Base-by-base conservation (phyloP, 306 rosid genomes). In the Quercus glauca region DNA sequence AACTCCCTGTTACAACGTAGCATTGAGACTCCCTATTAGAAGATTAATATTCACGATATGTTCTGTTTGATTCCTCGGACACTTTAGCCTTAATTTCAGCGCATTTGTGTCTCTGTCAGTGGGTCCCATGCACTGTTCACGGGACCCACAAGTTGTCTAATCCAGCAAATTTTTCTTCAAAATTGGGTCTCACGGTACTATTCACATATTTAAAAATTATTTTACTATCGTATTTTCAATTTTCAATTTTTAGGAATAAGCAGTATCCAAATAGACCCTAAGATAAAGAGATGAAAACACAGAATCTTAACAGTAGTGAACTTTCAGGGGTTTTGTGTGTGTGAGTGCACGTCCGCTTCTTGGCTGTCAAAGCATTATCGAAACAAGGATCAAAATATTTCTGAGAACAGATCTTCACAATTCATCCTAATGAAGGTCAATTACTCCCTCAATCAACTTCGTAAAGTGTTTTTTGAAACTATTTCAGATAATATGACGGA, bases 1-100 rank as follows among this genome's bases (percentile, higher is more conserved):
- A 49, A 78, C 90, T 77, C 94, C 97, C 98, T 94, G 70, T 37
- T 64, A 55, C 55, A 71, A 35, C 63, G 23, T 17, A 74, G 65
- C 11, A 53, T 33, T 56, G 49, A 56, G 65, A 33, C 19, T 23
- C 10, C 28, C 5, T 55, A 53, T 73, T 17, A 53, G 25, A 52
- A 73, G 67, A 53, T 52, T 28, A 33, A 26, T 17, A 55, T 4
- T 64, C 19, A 29, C 3, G 53, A 18, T 17, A 28, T 29, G 13
- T n/a, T 25, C 9, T 35, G 52, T 33, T 19, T n/a, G 52, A 35
- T 33, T 35, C 8, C 72, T n/a, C 2, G 11, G n/a, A 5, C 10
- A 33, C 37, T 26, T n/a, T n/a, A n/a, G n/a, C n/a, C n/a, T n/a
- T n/a, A 23, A 23, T 23, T 23, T 23, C 25, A 23, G 25, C 25